Conservation (phyloP, 352 stramenopile species). For the Hyaloperonospora arabidopsidis region DNA sequence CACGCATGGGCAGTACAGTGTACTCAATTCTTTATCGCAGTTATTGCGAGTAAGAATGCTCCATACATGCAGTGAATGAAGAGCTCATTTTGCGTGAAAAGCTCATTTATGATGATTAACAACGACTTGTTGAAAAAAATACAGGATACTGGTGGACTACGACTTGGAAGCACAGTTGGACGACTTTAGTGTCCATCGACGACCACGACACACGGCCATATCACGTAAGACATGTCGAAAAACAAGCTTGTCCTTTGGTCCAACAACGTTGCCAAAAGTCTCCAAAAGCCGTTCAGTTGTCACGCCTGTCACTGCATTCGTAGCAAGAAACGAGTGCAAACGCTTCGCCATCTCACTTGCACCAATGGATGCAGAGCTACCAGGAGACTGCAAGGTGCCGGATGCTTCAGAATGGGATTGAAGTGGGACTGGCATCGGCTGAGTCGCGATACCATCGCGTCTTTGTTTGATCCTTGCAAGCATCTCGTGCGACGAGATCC, state of each 20-base stretch:
- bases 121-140: no score
- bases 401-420: neutral
- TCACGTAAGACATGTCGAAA: slow-evolving; percentile 80
- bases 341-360: slow-evolving; percentile 56
- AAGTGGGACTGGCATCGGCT: slow-evolving; percentile 3
- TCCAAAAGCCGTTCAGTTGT: slow-evolving; percentile 87
- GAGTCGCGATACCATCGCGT: slow-evolving; percentile 20
- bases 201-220: slow-evolving; percentile 61
- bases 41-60: no score
- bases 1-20: no score
- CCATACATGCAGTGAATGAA: no score
- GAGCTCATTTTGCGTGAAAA: no score
- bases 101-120: no score
- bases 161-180: slow-evolving; percentile 12
- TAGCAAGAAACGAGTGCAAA: slow-evolving; percentile 77
- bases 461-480: slow-evolving; percentile 46
- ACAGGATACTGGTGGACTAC: no score
- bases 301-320: slow-evolving; percentile 39
- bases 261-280: slow-evolving; percentile 76
- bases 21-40: no score
- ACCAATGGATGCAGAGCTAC: slow-evolving; percentile 16
- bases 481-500: slow-evolving; percentile 58
- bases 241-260: slow-evolving; percentile 82
- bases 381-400: slow-evolving; percentile 4
- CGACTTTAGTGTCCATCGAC: slow-evolving; percentile 66